Conservation (phyloP, 129 eudicot genomes). For the carrot (Daucus carota) region DH1_v3.0 NC_030382.2:46869001-46869500, state of each 20-base stretch:
- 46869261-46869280: background rate
- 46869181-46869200: too few relatives aligned
- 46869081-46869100: background rate
- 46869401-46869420: background rate
- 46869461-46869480: constrained; percentile 24
- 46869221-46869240: background rate
- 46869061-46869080: background rate
- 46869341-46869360: background rate
- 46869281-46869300: background rate
- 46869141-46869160: background rate
- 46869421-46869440: background rate
- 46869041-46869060: background rate
- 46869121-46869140: background rate
- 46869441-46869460: background rate
- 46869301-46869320: background rate
- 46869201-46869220: background rate
- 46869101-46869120: background rate
- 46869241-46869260: background rate
- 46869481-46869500: constrained; percentile 41
- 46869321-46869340: background rate
- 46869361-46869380: background rate
- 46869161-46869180: too few relatives aligned
- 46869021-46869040: background rate
- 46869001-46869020: background rate
- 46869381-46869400: background rate